Conservation (phyloP, 2,329 filamentous ascomycete species). For the Blastomyces gilchristii region DNA sequence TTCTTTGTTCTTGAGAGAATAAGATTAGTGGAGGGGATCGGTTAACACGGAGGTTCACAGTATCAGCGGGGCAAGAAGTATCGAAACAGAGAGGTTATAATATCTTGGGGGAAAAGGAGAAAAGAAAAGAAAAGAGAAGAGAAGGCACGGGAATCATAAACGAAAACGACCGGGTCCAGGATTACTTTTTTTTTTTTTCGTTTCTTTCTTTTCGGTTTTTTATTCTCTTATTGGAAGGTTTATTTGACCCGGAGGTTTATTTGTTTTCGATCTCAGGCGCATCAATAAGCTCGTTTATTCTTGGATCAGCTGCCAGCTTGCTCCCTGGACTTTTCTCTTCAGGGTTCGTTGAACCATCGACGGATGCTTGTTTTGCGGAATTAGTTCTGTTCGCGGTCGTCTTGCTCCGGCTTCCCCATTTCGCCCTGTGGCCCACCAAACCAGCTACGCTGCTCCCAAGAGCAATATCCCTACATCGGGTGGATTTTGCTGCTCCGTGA, state of each 20-base stretch:
- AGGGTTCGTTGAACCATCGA: neutral
- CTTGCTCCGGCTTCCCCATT: neutral
- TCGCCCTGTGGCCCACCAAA: neutral
- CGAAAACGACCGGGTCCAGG: neutral
- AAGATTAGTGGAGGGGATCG: neutral
- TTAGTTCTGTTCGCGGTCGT: conserved; percentile 1
- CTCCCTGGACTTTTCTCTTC: neutral
- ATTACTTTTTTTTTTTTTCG: neutral
- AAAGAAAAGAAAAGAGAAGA: neutral
- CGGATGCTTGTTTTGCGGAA: conserved; percentile 1
- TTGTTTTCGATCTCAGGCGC: neutral
- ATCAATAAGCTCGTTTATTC: neutral
- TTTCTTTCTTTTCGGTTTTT: neutral
- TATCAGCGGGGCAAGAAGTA: neutral
- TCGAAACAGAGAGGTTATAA: neutral
- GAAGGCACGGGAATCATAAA: neutral
- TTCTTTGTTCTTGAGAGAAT: too few relatives aligned
- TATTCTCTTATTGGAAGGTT: neutral
- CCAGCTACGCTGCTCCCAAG: neutral
- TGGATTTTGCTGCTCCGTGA: neutral
- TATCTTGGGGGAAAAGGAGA: neutral
- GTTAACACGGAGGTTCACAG: neutral
- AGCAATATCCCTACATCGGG: neutral
- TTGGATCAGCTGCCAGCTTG: neutral
- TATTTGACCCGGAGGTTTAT: neutral